Evolutionary conservation across 176 grass and related monocot species (phyloP), one percentile per base, ranked within the genome.

Genomic region (barley (Hordeum vulgare)): DNA sequence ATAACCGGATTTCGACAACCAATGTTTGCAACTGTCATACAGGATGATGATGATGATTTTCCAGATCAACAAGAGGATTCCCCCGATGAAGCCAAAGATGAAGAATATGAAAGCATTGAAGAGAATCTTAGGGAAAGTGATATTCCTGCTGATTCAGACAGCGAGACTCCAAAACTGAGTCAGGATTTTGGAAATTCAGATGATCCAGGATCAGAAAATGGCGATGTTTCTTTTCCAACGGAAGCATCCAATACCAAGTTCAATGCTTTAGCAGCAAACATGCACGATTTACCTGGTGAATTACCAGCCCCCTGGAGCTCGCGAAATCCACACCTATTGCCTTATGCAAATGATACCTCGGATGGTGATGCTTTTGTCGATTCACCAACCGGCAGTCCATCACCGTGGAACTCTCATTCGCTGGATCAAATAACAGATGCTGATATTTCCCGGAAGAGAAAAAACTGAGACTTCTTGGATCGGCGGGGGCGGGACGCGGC

Each of bases 401-500:
- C 85, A 84, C 88, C 89, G 63, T 99, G 97, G 91, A 99, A 90
- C 85, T 94, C 91, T 80, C 79, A 91, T 80, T 88, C 88, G 66
- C 66, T 91, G 5, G 88, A 95, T 85, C 90, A 95, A 81, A 88
- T 92, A 75, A 88, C 86, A 61, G 88, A 92, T 70, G 82, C 87
- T 81, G 93, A 95, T 88, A 83, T 89, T 86, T 86, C 85, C 64
- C 93, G 90, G 56, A 95, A 90, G 85, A 90, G 96, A 58, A 99
- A 96, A 84, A 99, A 96, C n/a, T n/a, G n/a, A n/a, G n/a, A n/a
- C n/a, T n/a, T n/a, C n/a, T n/a, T n/a, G n/a, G n/a, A 78, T 76
- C 72, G 73, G 86, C 24, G 80, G 88, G 9, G 86, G 87, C 0
- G 86, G 90, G 18, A 85, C 90, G 71, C 90, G 90, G 15, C 80